Evolutionary conservation across 108 stramenopile species (phyloP), one percentile per base, ranked within the genome.

Genomic region (Aurantiochytrium sp.): DNA sequence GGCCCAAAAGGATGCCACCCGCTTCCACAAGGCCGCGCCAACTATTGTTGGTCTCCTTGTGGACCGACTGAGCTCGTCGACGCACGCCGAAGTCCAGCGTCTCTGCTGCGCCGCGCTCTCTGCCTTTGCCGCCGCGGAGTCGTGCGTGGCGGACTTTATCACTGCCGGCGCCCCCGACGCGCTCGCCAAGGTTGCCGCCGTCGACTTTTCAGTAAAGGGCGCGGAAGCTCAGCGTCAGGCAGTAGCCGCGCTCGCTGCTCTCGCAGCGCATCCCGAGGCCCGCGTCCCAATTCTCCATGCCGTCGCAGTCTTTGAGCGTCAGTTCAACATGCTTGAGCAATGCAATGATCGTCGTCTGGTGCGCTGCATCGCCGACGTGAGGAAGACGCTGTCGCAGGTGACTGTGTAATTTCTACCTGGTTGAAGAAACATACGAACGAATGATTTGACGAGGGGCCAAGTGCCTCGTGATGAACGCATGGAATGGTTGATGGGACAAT

Each of bases 71-170:
- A 53, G 49, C 51, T 0, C 45, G 3, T 83, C 76, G 14, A 1
- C 12, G 4, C 76, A 83, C 28, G 45, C 76, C 3, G 76, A 83
- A 28, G 76, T 83, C 10, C 76, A 53, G 51, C 45, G 76, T 3
- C 51, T 53, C 51, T 83, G 49, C 76, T 83, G 76, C 76, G 76
- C 76, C 28, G 76, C 76, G 23, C 76, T 83, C 76, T 12, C 49
- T 83, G 76, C 49, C 23, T 53, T 83, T 23, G 76, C 76, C 6
- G 12, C 18, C 76, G 6, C 51, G 6, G 1, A 8, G 51, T 43
- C 18, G 19, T 47, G 49, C 28, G 76, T 83, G 4, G 42, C 25
- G 64, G 64, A 69, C 64, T 69, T 69, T 23, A 14, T 69, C 35
- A 1, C 64, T 18, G 8, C 64, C 14, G 35, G 64, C 64, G 64